These are phyloP conservation scores for Gossypium stocksii DNA, from an alignment of 345 rosid genomes.

Conservation along the genomic window DNA sequence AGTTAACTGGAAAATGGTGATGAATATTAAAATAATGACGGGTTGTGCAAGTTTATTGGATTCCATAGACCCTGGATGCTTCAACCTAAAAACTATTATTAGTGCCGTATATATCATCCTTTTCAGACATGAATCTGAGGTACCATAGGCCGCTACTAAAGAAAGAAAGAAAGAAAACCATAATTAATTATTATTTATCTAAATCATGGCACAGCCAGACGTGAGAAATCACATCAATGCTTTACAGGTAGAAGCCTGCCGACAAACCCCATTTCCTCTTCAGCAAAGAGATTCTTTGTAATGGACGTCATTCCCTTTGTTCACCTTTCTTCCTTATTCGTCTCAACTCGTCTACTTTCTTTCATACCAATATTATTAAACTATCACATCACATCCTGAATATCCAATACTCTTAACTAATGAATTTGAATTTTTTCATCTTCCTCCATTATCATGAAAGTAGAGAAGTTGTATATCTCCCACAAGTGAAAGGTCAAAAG, in stretches of 20 bases:
- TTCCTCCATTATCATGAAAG: not conserved
- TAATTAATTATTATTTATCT: no score
- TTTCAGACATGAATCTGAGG: conserved; percentile 5
- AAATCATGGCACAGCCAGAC: not conserved
- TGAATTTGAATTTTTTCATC: no score
- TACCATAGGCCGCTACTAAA: not conserved
- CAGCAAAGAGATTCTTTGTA: not conserved
- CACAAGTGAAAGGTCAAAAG: not conserved
- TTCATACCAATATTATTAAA: no score
- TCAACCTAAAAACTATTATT: not conserved
- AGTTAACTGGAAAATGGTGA: not conserved
- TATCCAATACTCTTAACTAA: no score
- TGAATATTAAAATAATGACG: no score
- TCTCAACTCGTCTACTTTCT: not conserved
- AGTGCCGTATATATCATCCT: not conserved
- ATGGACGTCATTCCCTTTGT: not conserved
- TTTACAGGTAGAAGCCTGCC: not conserved
- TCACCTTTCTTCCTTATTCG: not conserved
- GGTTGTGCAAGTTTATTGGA: not conserved
- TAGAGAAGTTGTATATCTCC: not conserved
- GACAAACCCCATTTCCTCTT: not conserved
- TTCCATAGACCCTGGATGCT: not conserved
- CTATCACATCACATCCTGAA: no score
- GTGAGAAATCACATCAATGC: not conserved
- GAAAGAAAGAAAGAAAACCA: not conserved